Conservation (phyloP, 176 grass and related monocot species). For the Pontederia paniculata region DNA sequence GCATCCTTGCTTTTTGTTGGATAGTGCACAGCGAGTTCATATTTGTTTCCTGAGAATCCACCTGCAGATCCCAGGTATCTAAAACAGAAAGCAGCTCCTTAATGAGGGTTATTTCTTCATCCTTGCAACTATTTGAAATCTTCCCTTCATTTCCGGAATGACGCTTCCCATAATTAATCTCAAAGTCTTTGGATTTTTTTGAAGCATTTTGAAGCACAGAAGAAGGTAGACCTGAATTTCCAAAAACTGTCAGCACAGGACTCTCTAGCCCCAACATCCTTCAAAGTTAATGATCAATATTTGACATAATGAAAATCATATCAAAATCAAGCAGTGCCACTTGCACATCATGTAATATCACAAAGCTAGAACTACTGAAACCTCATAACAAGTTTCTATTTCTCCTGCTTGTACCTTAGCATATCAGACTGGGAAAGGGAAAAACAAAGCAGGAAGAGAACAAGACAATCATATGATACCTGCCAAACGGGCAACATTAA, state of each 20-base stretch:
- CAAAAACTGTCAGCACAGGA: slow-evolving; percentile 8
- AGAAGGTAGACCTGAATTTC: slow-evolving; percentile 59
- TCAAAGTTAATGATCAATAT: neutral
- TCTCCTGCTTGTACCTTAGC: no score
- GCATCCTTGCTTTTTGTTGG: slow-evolving; percentile 45
- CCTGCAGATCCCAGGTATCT: slow-evolving; percentile 21
- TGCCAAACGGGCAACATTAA: slow-evolving; percentile 94
- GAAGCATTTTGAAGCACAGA: slow-evolving; percentile 65
- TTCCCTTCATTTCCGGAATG: slow-evolving; percentile 5
- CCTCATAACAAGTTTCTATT: no score
- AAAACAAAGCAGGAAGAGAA: neutral
- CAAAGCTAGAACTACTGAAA: no score
- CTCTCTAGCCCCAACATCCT: neutral
- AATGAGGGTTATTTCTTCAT: slow-evolving; percentile 33
- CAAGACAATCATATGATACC: slow-evolving; percentile 34
- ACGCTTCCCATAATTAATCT: slow-evolving; percentile 52
- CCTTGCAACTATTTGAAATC: slow-evolving; percentile 5
- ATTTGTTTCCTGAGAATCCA: slow-evolving; percentile 23
- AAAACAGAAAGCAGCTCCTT: slow-evolving; percentile 28
- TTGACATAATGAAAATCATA: no score
- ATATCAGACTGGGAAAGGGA: neutral
- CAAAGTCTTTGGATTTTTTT: slow-evolving; percentile 70
- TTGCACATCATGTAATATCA: no score
- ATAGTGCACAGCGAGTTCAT: slow-evolving; percentile 33
- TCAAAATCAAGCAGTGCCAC: no score